These are phyloP conservation scores for Millerago galiae DNA, from an alignment of 805 yeast genomes.

Conservation along the genomic window DNA sequence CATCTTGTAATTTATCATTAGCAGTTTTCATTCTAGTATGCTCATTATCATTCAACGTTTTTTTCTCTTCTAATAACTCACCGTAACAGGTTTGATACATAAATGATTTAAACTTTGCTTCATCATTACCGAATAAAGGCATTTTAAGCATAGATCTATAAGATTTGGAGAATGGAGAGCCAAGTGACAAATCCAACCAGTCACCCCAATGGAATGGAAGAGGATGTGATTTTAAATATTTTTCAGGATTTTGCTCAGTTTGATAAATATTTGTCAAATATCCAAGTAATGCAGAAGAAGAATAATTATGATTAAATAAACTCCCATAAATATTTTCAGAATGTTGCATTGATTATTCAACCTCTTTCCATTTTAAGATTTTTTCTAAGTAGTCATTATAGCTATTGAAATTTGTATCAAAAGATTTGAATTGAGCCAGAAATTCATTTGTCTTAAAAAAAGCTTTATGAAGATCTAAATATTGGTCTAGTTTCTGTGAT, in stretches of 20 bases:
- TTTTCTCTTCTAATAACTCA: constrained; percentile 13
- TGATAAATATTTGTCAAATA: constrained; percentile 8
- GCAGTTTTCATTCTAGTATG: constrained; percentile 16
- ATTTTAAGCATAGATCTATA: constrained; percentile 16
- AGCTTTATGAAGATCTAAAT: no score
- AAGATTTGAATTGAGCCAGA: no score
- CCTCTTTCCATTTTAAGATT: no score
- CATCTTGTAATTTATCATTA: constrained; percentile 22
- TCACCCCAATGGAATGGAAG: constrained; percentile 28
- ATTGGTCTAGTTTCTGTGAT: no score
- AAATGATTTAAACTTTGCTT: neutral
- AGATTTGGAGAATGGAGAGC: constrained; percentile 22
- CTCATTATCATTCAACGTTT: constrained; percentile 18
- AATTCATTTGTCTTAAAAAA: no score
- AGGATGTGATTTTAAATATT: constrained; percentile 7
- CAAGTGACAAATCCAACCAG: constrained; percentile 26
- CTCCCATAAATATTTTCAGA: no score
- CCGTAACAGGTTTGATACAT: constrained; percentile 18
- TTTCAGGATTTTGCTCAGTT: constrained; percentile 14
- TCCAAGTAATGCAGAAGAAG: constrained; percentile 13
- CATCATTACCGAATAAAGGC: constrained; percentile 5
- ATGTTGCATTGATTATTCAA: no score
- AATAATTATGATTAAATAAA: constrained; percentile 13
- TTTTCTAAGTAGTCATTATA: no score
- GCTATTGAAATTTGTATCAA: no score